Base-by-base conservation (phyloP, 2,329 filamentous ascomycete species). In the Knoxdaviesia proteae region DNA sequence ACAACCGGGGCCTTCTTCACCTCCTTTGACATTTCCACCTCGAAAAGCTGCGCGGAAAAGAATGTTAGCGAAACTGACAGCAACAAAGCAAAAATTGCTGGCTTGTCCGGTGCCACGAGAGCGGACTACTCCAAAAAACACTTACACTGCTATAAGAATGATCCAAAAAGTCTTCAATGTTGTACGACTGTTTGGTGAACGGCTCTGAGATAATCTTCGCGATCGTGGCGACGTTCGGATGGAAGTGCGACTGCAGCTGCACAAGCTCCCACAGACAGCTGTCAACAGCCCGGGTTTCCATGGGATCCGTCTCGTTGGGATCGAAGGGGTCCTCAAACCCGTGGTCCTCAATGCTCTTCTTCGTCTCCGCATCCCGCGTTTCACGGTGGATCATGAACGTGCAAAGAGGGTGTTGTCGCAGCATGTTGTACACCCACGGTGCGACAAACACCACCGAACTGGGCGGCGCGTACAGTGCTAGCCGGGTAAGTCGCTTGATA, bases 321-420 rank as follows among this genome's bases (percentile, higher is more conserved):
- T 81, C 57, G 55, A 94, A 98, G 0, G 83, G 80, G 53, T 98
- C 92, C 31, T 61, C 58, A 41, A 70, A 57, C 4, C 74, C 74
- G 42, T 71, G 59, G 32, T 70, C 67, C 50, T 80, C 71, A 29
- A 87, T 61, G 41, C 67, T 53, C 42, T 69, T 68, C 51, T 70
- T 73, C 41, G 65, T 61, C 42, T 75, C 69, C 1, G 67, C 55
- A 37, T 76, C 74, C 40, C 67, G 69, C 35, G 70, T 64, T 46
- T 74, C 75, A 43, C 90, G 77, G 58, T 98, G 92, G 50, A 98
- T 74, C 86, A 98, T 93, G 53, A 94, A 96, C 0, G 88, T 92
- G 54, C 84, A 93, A 1, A 78, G 76, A 1, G 88, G 88, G 56
- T 98, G 90, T 49, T 72, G 73, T 59, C 84, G 90, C 56, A 98